These are phyloP conservation scores for Leccinellum albellum DNA, from an alignment of 768 basidiomycete species.

Conservation along the genomic window DNA sequence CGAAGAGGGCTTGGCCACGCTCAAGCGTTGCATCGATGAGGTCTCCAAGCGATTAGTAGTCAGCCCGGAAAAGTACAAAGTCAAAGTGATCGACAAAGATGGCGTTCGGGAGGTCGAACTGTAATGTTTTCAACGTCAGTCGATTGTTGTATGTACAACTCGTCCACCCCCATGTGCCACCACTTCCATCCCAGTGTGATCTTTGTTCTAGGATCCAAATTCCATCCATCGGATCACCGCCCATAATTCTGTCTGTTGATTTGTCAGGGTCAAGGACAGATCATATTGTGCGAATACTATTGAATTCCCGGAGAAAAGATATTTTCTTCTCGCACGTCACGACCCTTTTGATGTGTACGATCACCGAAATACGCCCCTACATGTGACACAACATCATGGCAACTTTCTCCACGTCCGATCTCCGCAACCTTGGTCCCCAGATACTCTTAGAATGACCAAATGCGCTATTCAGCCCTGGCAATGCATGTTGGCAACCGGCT, in stretches of 20 bases:
- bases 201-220: conserved; percentile 19
- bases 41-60: conserved; percentile 81
- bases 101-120: conserved; percentile 80
- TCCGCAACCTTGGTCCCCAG: conserved; percentile 52
- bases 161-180: neutral
- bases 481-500: conserved; percentile 37
- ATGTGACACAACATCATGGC: conserved; percentile 5
- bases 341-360: conserved; percentile 36
- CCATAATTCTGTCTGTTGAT: conserved; percentile 46
- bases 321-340: conserved; percentile 47
- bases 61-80: conserved; percentile 76
- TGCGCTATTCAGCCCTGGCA: conserved; percentile 18
- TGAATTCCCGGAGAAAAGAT: neutral
- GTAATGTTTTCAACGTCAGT: conserved; percentile 27
- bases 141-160: conserved; percentile 4
- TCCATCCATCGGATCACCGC: conserved; percentile 46
- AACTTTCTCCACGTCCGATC: conserved; percentile 45
- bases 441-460: conserved; percentile 50
- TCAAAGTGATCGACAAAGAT: conserved; percentile 90
- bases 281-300: neutral
- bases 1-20: conserved; percentile 80
- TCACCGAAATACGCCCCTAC: conserved; percentile 12
- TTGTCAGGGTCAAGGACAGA: neutral
- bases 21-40: conserved; percentile 86
- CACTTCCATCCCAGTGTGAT: neutral